phyloP scores from a whole-genome alignment of 164 flowering plant genomes.

The Protea cynaroides region DNA sequence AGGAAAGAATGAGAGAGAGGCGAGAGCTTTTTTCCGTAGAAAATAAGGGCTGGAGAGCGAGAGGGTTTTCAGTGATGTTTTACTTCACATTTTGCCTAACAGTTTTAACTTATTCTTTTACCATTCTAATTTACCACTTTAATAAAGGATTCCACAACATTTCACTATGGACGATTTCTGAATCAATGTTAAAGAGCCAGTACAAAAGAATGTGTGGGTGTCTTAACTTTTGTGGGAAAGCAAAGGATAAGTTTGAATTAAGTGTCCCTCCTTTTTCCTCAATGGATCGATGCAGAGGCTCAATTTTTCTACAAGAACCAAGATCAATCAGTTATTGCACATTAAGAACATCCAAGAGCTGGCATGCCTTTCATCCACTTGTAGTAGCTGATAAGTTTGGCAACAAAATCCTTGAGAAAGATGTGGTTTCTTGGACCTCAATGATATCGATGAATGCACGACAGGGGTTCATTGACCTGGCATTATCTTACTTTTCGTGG shows the following conservation, averaged over 20 bases:
- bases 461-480: constrained; percentile 10
- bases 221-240: background rate
- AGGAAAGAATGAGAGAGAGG: too few relatives aligned
- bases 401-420: constrained; percentile 12
- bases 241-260: background rate
- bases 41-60: background rate
- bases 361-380: background rate
- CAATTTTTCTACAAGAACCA: background rate
- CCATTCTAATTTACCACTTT: too few relatives aligned
- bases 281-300: background rate
- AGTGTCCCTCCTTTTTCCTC: background rate
- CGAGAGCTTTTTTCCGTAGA: too few relatives aligned
- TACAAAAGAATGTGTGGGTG: background rate
- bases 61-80: too few relatives aligned
- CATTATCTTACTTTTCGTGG: constrained; percentile 14
- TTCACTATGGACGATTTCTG: too few relatives aligned
- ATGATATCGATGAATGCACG: constrained; percentile 14
- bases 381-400: too few relatives aligned
- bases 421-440: constrained; percentile 19
- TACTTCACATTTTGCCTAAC: too few relatives aligned
- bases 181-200: too few relatives aligned
- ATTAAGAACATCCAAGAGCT: background rate
- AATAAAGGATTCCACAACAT: too few relatives aligned
- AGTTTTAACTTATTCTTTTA: too few relatives aligned
- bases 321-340: background rate